Conservation (phyloP, 257 asterid species). For the Henckelia pumila region DNA sequence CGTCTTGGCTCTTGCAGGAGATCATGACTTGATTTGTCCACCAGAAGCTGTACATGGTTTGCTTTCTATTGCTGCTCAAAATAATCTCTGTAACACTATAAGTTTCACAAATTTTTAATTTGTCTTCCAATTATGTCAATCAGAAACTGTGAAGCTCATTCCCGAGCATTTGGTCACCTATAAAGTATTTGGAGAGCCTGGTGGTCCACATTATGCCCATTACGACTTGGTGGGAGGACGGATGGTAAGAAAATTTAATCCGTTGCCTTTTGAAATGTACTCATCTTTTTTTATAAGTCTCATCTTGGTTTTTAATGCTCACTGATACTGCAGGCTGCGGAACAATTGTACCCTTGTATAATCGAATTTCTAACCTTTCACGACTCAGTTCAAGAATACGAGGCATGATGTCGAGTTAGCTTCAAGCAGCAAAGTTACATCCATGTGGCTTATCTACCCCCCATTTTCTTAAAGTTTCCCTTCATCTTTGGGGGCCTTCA, state of each 20-base stretch:
- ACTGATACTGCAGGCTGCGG: slow-evolving; percentile 59
- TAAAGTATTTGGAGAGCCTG: slow-evolving; percentile 68
- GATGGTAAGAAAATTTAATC: slow-evolving; percentile 45
- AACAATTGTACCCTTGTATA: slow-evolving; percentile 73
- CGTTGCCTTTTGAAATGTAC: slow-evolving; percentile 4
- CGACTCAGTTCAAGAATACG: slow-evolving; percentile 36
- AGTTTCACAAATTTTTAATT: slow-evolving; percentile 6
- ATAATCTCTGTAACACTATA: slow-evolving; percentile 1
- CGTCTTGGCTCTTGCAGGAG: slow-evolving; percentile 89
- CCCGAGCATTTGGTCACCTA: slow-evolving; percentile 75
- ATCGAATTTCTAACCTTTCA: slow-evolving; percentile 55
- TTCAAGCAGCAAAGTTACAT: slow-evolving; percentile 12
- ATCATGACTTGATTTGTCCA: slow-evolving; percentile 90
- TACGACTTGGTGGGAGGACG: slow-evolving; percentile 96
- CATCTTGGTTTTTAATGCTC: slow-evolving; percentile 18
- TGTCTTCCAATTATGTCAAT: slow-evolving; percentile 20
- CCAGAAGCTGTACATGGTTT: slow-evolving; percentile 90
- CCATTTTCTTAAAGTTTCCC: background rate
- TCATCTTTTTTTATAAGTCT: background rate
- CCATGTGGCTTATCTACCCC: background rate
- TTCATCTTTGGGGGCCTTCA: slow-evolving; percentile 11
- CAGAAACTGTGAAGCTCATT: slow-evolving; percentile 79
- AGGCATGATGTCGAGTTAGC: slow-evolving; percentile 15
- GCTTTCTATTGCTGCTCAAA: slow-evolving; percentile 25
- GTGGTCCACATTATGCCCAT: slow-evolving; percentile 97